phyloP scores from a whole-genome alignment of 2,329 filamentous ascomycete species.

The Hypomyces perniciosus region DNA sequence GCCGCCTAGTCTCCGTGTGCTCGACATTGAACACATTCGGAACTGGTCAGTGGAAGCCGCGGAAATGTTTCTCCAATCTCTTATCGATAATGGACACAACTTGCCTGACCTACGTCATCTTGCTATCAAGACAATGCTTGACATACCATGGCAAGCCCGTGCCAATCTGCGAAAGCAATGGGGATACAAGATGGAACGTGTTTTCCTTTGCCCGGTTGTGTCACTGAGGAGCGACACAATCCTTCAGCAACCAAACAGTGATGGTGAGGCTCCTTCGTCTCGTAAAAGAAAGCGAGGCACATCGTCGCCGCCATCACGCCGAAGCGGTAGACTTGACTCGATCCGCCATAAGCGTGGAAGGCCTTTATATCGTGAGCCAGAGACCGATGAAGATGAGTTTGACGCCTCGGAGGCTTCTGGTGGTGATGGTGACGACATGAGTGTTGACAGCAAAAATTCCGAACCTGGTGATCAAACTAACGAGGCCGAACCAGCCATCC shows the following conservation, averaged over 20 bases:
- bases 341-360: conserved; percentile 15
- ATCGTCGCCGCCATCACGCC: conserved; percentile 26
- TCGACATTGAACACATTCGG: conserved; percentile 73
- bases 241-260: conserved; percentile 16
- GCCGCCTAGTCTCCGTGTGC: conserved; percentile 63
- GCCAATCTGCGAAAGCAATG: conserved; percentile 74
- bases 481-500: conserved; percentile 36
- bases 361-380: conserved; percentile 39
- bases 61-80: conserved; percentile 70
- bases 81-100: conserved; percentile 63
- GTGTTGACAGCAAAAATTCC: not conserved
- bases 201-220: conserved; percentile 52
- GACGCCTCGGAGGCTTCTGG: conserved; percentile 17
- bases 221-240: conserved; percentile 31
- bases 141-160: conserved; percentile 75
- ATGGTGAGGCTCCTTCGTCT: conserved; percentile 3
- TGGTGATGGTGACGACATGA: conserved; percentile 6
- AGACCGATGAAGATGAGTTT: conserved; percentile 40
- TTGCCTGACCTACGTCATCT: conserved; percentile 64
- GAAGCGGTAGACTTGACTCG: conserved; percentile 31
- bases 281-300: conserved; percentile 16
- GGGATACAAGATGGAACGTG: conserved; percentile 61
- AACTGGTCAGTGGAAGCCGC: conserved; percentile 67
- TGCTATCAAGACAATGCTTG: conserved; percentile 69
- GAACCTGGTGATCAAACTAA: not conserved